Evolutionary conservation across 169 alveolate species (phyloP), one percentile per base, ranked within the genome.

Genomic region (Cryptosporidium baileyi): DNA sequence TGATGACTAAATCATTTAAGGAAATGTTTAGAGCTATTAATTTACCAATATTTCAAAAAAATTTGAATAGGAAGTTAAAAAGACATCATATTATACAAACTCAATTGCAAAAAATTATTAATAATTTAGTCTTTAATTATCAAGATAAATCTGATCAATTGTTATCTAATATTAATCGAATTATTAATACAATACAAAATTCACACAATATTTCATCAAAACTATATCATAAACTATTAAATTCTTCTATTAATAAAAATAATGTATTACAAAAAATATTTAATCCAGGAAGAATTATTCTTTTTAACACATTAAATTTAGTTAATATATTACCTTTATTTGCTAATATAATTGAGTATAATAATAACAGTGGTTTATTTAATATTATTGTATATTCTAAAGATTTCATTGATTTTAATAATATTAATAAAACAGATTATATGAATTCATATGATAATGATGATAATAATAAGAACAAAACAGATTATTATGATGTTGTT

Each of bases 1-100:
- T 94, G 95, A 89, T 94, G 92, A 61, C 91, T 54, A 93, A 94
- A 67, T 94, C 97, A 11, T 94, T 94, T 88, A 81, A 89, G 51
- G 97, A 94, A 62, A 92, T 93, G 41, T 90, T 91, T 63, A 91
- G 94, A 63, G 93, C 94, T 13, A 79, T 88, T 34, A 89, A 89
- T 59, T 80, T 91, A 19, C 94, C 94, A n/a, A 79, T 89, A 34
- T 88, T 82, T 67, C 90, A 89, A n/a, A 82, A 79, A 45, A 91
- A 91, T 32, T 61, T 91, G 24, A 81, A 65, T 40, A 88, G 93
- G 65, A 81, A 88, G 49, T 79, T 67, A 36, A 89, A 44, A 60
- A 34, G 80, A 24, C 81, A 82, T 6, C 89, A 67, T 59, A 59
- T 7, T 9, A 47, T 67, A 3, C 54, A 41, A 4, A 19, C 38